Conservation (phyloP, 2,329 filamentous ascomycete species). For the Aspergillus terreus region DNA sequence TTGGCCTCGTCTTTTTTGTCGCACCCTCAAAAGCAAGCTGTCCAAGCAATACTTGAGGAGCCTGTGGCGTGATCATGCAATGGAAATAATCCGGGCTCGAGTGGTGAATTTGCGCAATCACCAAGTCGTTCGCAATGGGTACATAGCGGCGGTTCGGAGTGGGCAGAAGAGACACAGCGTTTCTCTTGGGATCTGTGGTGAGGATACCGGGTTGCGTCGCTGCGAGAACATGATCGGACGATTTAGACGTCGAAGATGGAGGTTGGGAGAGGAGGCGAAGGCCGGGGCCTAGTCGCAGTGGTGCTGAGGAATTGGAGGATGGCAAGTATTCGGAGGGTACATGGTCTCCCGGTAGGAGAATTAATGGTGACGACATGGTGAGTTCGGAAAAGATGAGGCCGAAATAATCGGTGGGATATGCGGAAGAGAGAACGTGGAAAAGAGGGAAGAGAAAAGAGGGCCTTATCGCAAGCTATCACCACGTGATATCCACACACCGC, state of each 20-base stretch:
- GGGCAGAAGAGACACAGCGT: constrained; percentile 32
- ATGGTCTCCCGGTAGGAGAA: constrained; percentile 79
- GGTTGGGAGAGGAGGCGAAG: constrained; percentile 74
- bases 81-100: constrained; percentile 74
- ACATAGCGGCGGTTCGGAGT: constrained; percentile 61
- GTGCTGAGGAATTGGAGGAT: constrained; percentile 55
- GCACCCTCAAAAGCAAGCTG: constrained; percentile 91
- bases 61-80: constrained; percentile 67
- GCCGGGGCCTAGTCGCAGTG: constrained; percentile 78
- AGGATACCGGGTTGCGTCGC: constrained; percentile 35
- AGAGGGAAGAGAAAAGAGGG: constrained; percentile 2
- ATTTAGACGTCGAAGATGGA: constrained; percentile 62
- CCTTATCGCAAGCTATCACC: constrained; percentile 22
- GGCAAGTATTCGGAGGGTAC: constrained; percentile 66
- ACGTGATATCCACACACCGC: constrained; percentile 19
- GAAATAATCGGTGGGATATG: not conserved
- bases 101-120: constrained; percentile 81
- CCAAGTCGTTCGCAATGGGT: constrained; percentile 75
- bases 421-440: constrained; percentile 4
- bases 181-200: constrained; percentile 39
- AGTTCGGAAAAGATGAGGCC: not conserved
- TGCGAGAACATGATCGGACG: constrained; percentile 40
- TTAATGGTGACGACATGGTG: constrained; percentile 55
- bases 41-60: constrained; percentile 65
- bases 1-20: constrained; percentile 84